These are phyloP conservation scores for Nepenthes gracilis DNA, from an alignment of 148 eudicot genomes.

Conservation along the genomic window DNA sequence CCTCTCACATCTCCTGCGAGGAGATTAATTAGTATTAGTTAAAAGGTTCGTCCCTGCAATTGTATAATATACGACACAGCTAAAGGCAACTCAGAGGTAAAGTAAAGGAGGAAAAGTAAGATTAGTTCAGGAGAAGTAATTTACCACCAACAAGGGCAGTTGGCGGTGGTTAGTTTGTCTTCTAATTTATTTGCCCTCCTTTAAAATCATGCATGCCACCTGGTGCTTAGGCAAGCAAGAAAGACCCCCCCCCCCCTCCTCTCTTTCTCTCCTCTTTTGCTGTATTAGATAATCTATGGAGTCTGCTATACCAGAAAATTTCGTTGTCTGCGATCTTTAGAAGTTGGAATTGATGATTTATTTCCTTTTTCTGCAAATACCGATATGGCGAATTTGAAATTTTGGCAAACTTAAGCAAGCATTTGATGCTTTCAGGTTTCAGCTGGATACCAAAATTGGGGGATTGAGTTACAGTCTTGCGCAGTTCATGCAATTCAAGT, in stretches of 20 bases:
- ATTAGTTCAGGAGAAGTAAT: constrained; percentile 5
- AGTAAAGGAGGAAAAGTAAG: no score
- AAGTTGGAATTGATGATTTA: constrained; percentile 24
- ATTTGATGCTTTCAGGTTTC: constrained; percentile 26
- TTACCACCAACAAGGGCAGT: constrained; percentile 34
- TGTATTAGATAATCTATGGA: no score
- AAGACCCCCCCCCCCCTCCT: no score
- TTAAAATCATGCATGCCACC: constrained; percentile 31
- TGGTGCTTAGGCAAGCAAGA: constrained; percentile 39
- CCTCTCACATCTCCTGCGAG: neutral
- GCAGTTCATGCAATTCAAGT: neutral
- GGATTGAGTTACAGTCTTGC: constrained; percentile 9
- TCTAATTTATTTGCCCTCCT: constrained; percentile 1
- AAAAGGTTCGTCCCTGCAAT: no score
- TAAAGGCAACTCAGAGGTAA: no score
- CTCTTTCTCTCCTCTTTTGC: no score
- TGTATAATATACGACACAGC: no score
- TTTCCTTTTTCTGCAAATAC: constrained; percentile 29
- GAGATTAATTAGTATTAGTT: no score
- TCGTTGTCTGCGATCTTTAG: neutral
- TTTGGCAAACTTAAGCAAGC: constrained; percentile 20
- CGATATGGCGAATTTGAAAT: constrained; percentile 25
- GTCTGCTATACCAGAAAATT: no score
- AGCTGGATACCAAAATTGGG: constrained; percentile 16
- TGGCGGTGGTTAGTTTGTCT: constrained; percentile 50